These are phyloP conservation scores for Gracilaria vermiculophylla DNA, from an alignment of 23 red algal species.

Conservation along the genomic window DNA sequence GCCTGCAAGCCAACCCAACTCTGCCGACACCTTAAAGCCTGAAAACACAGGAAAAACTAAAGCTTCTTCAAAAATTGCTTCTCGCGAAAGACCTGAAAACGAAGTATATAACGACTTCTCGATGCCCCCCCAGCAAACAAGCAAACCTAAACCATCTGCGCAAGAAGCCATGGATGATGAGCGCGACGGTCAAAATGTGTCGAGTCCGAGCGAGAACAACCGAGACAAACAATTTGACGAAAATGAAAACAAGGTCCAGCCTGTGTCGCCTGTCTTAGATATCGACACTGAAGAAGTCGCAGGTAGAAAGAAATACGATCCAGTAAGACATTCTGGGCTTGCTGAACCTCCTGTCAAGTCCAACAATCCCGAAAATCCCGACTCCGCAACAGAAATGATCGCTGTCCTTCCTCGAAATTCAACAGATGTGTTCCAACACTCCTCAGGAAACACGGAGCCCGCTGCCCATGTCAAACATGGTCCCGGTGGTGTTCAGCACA, in stretches of 20 bases:
- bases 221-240: not conserved
- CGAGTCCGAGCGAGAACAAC: not conserved
- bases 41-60: not conserved
- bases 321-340: not conserved
- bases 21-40: not conserved
- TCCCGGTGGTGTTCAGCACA: too few relatives aligned
- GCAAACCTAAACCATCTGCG: not conserved
- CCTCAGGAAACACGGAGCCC: not conserved
- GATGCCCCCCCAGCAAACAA: not conserved
- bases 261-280: not conserved
- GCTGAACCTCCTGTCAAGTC: not conserved
- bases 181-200: not conserved
- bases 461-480: too few relatives aligned
- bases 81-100: not conserved
- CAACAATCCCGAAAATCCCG: not conserved
- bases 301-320: not conserved
- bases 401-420: not conserved
- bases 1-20: not conserved
- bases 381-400: too few relatives aligned
- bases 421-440: not conserved
- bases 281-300: not conserved
- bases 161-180: not conserved
- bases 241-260: not conserved
- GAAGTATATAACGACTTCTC: not conserved
- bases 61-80: not conserved